Evolutionary conservation across 352 stramenopile species (phyloP).

Genomic region (Phytopythium chamaehyphon): DNA sequence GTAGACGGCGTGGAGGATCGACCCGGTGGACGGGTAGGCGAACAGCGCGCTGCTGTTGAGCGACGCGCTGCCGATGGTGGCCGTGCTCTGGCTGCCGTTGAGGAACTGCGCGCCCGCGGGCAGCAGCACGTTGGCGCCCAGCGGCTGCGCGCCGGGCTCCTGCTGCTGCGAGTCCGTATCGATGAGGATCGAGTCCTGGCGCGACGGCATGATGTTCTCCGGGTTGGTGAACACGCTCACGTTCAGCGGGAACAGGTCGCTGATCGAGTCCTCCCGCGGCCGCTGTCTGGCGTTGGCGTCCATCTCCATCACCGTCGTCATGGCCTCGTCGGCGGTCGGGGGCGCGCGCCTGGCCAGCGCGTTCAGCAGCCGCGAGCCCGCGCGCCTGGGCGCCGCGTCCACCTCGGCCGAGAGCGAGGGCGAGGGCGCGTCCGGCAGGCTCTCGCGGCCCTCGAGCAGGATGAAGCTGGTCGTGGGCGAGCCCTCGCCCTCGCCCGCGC

Average conservation of each 20-base stretch:
- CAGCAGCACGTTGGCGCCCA: conserved; percentile 9
- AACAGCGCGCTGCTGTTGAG: background rate
- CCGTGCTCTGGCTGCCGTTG: background rate
- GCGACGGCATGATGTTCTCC: conserved; percentile 69
- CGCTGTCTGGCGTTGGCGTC: conserved; percentile 4
- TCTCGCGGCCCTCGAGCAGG: conserved; percentile 45
- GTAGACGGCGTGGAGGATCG: conserved; percentile 23
- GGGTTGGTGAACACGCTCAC: conserved; percentile 63
- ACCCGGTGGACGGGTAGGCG: conserved; percentile 8
- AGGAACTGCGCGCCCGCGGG: conserved; percentile 6
- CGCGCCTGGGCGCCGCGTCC: conserved; percentile 3
- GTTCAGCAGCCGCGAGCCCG: conserved; percentile 14
- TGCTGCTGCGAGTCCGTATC: conserved; percentile 57
- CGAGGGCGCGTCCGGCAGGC: conserved; percentile 9
- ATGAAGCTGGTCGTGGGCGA: conserved; percentile 58
- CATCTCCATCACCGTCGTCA: conserved; percentile 4
- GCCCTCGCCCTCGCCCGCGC: conserved; percentile 1
- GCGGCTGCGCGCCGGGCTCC: conserved; percentile 7
- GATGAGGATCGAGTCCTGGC: conserved; percentile 76
- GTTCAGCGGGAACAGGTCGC: conserved; percentile 65
- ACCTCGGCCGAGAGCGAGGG: conserved; percentile 4
- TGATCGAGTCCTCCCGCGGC: conserved; percentile 41
- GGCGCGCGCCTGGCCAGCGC: conserved; percentile 18
- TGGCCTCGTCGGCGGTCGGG: too few relatives aligned
- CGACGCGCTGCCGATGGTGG: conserved; percentile 3